These are phyloP conservation scores for Neurospora tetrasperma DNA, from an alignment of 495 filamentous ascomycete species.

Conservation along the genomic window DNA sequence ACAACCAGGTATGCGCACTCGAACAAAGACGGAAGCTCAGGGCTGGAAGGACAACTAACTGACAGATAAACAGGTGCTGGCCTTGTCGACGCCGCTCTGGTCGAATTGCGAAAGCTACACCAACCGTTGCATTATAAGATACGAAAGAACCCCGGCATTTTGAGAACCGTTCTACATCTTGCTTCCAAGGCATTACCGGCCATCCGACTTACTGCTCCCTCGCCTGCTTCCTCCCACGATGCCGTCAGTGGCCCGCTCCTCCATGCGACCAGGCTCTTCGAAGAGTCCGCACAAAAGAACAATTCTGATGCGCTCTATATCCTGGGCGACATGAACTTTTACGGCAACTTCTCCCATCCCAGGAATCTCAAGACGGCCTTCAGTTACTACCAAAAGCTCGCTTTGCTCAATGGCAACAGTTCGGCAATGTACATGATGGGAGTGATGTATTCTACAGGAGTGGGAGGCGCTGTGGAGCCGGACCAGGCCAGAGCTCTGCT, in stretches of 20 bases:
- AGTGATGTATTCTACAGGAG: constrained; percentile 90
- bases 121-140: constrained; percentile 23
- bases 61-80: constrained; percentile 28
- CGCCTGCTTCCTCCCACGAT: constrained; percentile 18
- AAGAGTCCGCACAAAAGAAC: constrained; percentile 61
- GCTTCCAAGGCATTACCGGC: constrained; percentile 33
- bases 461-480: constrained; percentile 69
- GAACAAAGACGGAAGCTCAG: background rate
- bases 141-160: constrained; percentile 29
- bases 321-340: constrained; percentile 91
- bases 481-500: constrained; percentile 89
- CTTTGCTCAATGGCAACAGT: constrained; percentile 68
- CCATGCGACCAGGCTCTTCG: constrained; percentile 62
- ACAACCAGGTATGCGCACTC: constrained; percentile 18
- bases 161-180: constrained; percentile 27
- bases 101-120: constrained; percentile 32
- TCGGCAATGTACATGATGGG: constrained; percentile 94
- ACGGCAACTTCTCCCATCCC: constrained; percentile 87
- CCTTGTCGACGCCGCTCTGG: constrained; percentile 33
- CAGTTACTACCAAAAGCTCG: constrained; percentile 66
- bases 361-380: constrained; percentile 77
- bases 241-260: constrained; percentile 30
- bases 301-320: constrained; percentile 85
- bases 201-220: constrained; percentile 30
- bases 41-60: background rate